These are phyloP conservation scores for Telfairia occidentalis DNA, from an alignment of 331 rosid species.

Conservation along the genomic window DNA sequence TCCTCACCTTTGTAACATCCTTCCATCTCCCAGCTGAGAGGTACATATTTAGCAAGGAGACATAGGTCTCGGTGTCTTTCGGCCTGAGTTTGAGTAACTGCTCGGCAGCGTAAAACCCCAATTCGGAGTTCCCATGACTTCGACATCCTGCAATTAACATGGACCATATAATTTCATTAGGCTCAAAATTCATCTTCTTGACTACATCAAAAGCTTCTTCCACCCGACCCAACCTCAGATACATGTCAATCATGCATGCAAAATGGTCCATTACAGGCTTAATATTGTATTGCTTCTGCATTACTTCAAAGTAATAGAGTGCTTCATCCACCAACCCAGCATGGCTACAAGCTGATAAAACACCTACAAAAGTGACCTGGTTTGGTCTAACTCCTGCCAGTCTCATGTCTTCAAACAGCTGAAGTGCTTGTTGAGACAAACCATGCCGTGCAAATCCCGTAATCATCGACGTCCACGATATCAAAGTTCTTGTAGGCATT, in stretches of 20 bases:
- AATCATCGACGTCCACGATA: conserved; percentile 87
- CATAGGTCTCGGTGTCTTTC: conserved; percentile 42
- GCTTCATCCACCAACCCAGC: conserved; percentile 75
- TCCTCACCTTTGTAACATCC: conserved; percentile 58
- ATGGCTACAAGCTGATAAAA: conserved; percentile 74
- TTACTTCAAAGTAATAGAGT: conserved; percentile 50
- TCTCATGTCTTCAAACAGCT: conserved; percentile 77
- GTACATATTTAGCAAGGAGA: conserved; percentile 47
- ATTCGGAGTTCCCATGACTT: conserved; percentile 51
- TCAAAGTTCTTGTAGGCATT: conserved; percentile 74
- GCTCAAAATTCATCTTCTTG: conserved; percentile 49
- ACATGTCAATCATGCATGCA: conserved; percentile 67
- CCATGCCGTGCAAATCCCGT: conserved; percentile 73
- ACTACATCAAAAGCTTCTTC: conserved; percentile 62
- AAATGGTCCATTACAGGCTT: conserved; percentile 86
- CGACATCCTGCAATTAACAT: conserved; percentile 59
- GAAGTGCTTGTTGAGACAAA: conserved; percentile 57
- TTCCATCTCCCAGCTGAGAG: conserved; percentile 40
- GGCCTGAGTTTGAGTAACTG: conserved; percentile 66
- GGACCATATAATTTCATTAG: conserved; percentile 68
- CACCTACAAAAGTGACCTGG: conserved; percentile 72
- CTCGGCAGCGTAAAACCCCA: conserved; percentile 63
- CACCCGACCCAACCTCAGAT: conserved; percentile 46
- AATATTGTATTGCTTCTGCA: conserved; percentile 65
- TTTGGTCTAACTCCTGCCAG: conserved; percentile 62